These are phyloP conservation scores for Kodamaea jinghongensis DNA, from an alignment of 805 yeast species.

Conservation along the genomic window DNA sequence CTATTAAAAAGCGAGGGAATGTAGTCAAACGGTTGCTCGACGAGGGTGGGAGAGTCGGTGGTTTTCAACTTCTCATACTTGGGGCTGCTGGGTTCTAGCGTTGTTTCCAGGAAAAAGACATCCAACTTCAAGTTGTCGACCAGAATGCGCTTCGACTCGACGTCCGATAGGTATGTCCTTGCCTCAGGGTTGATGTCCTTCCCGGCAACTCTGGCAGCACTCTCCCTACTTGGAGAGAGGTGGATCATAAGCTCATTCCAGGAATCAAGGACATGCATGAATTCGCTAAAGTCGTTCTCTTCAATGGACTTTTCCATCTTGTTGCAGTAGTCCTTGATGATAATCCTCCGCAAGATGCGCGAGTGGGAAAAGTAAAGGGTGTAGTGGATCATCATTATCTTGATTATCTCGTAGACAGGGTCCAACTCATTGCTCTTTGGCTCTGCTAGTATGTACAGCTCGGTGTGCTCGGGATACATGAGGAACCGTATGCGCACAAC, in stretches of 20 bases:
- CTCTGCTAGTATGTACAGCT: conserved; percentile 46
- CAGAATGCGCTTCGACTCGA: conserved; percentile 14
- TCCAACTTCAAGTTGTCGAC: conserved; percentile 21
- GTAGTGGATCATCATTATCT: conserved; percentile 39
- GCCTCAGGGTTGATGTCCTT: conserved; percentile 25
- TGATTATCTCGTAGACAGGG: conserved; percentile 56
- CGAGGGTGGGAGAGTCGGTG: background rate
- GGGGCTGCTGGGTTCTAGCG: conserved; percentile 14
- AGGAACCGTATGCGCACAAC: conserved; percentile 32
- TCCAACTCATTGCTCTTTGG: conserved; percentile 58
- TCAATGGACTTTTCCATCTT: conserved; percentile 29
- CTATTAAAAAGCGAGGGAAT: conserved; percentile 18
- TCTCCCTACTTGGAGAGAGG: conserved; percentile 30
- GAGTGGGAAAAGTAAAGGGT: conserved; percentile 42
- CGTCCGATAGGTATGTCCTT: conserved; percentile 16
- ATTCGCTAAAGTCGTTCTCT: conserved; percentile 31
- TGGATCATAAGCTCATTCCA: conserved; percentile 41
- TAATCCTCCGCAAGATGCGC: conserved; percentile 25
- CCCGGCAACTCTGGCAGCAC: conserved; percentile 8
- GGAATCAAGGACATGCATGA: conserved; percentile 37
- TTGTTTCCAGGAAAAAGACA: conserved; percentile 16
- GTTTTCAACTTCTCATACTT: conserved; percentile 4
- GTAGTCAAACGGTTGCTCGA: conserved; percentile 21
- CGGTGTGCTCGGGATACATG: conserved; percentile 45
- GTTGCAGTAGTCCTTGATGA: conserved; percentile 33